Percentiles rank a stretch among this genome's conserved stretches.
phyloP scores from a whole-genome alignment of 2,329 filamentous ascomycete genomes.

The Xylariaceae sp. region DNA sequence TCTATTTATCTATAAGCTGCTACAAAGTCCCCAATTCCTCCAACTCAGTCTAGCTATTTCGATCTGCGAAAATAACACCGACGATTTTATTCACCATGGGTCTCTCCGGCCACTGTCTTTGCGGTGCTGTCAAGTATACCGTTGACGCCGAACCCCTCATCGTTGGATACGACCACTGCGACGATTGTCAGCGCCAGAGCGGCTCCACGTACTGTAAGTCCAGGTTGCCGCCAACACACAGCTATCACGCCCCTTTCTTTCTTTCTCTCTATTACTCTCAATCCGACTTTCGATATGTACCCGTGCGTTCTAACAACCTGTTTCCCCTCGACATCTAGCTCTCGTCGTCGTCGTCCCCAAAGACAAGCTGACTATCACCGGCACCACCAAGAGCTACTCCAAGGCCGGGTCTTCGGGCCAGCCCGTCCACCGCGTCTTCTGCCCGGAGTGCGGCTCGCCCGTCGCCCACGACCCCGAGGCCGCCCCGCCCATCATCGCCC shows the following conservation, averaged over 20 bases:
- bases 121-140: slow-evolving; percentile 72
- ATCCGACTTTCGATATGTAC: slow-evolving; percentile 4
- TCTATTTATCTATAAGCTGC: background rate
- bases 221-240: background rate
- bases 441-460: slow-evolving; percentile 68
- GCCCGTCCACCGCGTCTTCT: slow-evolving; percentile 69
- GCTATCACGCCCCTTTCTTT: too few relatives aligned
- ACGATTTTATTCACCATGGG: slow-evolving; percentile 53
- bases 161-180: slow-evolving; percentile 70
- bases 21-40: slow-evolving; percentile 6
- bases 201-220: slow-evolving; percentile 68
- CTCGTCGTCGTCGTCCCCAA: slow-evolving; percentile 69
- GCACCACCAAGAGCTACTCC: slow-evolving; percentile 66
- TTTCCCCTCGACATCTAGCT: slow-evolving; percentile 53
- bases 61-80: slow-evolving; percentile 10
- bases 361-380: slow-evolving; percentile 64
- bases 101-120: slow-evolving; percentile 71
- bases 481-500: slow-evolving; percentile 69
- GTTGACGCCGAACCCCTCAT: slow-evolving; percentile 42
- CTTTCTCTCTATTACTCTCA: background rate
- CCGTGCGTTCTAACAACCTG: background rate
- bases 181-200: slow-evolving; percentile 72
- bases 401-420: slow-evolving; percentile 64
- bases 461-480: slow-evolving; percentile 72
- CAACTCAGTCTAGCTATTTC: slow-evolving; percentile 16